Base-by-base conservation (phyloP, 2,329 filamentous ascomycete species). In the Aureobasidium sp. region DNA sequence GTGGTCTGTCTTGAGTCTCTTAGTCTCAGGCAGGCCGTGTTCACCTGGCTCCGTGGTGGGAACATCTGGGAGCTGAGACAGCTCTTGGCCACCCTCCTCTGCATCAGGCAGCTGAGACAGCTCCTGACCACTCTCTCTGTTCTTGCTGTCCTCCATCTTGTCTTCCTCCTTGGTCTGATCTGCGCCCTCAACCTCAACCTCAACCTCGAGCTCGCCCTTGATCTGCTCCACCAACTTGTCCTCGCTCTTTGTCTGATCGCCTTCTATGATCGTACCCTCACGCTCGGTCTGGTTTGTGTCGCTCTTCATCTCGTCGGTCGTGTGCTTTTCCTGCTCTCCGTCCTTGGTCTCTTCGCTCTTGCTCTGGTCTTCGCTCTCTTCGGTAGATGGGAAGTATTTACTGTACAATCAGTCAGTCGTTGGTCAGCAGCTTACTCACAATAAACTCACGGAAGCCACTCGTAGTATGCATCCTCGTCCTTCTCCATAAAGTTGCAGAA, bases 401-500 rank as follows among this genome's bases (percentile, higher is more conserved):
- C 80, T 82, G 64, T 25, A 61, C 5, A 5, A 39, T 34, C 14
- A 44, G 29, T 58, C 25, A 60, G 36, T 41, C 9, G 37, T 17
- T 34, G 44, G 12, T 11, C 41, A 57, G 49, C n/a, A 11, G 48
- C 25, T 22, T 9, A 4, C 36, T 31, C 25, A n/a, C 20, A 22
- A 84, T 15, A 84, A n/a, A 84, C 88, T 80, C 75, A 96, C 91
- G 92, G 89, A 12, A 96, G 74, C 39, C 80, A 76, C 27, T 82
- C 68, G 57, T 86, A 79, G 72, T 97, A 97, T 0, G 88, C 87
- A 42, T 77, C 74, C 63, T 88, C 84, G 68, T 97, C 92, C 75
- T 92, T 92, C 59, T 79, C 73, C 71, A 89, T 80, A 73, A 96
- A 97, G 17, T 87, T 89, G 70, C 92, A 92, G 76, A 97, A 96